Percentiles rank a stretch among this genome's conserved stretches.
These are phyloP conservation scores for Chamaenerion angustifolium DNA, from an alignment of 345 rosid species.

Conservation along the genomic window DNA sequence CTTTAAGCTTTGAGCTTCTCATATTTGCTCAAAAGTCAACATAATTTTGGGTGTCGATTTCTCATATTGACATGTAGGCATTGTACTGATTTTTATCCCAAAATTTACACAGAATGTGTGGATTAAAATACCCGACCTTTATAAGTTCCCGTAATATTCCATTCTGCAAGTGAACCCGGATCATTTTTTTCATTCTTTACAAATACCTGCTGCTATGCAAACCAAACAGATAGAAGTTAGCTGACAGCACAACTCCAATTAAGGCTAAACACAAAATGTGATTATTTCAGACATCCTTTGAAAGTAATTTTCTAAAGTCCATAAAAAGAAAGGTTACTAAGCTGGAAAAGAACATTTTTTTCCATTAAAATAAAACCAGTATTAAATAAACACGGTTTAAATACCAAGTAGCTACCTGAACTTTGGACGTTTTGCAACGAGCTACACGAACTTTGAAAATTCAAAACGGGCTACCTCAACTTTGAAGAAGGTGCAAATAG, in stretches of 20 bases:
- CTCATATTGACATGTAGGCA: too few species aligned
- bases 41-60: background rate
- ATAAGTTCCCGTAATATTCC: constrained; percentile 98
- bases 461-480: too few species aligned
- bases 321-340: too few species aligned
- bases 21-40: background rate
- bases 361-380: too few species aligned
- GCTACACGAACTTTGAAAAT: too few species aligned
- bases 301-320: background rate
- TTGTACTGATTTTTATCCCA: too few species aligned
- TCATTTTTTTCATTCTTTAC: constrained; percentile 49
- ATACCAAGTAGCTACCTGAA: too few species aligned
- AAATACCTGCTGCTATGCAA: constrained; percentile 62
- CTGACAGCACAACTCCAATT: background rate
- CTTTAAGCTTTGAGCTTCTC: too few species aligned
- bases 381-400: too few species aligned
- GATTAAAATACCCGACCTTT: constrained; percentile 44
- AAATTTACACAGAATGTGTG: background rate
- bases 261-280: background rate
- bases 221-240: background rate
- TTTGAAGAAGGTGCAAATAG: too few species aligned
- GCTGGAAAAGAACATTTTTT: too few species aligned
- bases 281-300: background rate
- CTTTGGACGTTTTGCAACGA: too few species aligned
- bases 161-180: constrained; percentile 54